Evolutionary conservation across 495 filamentous ascomycete genomes (phyloP), one percentile per base, ranked within the genome.

Genomic region (Aspergillus olivimuriae): DNA sequence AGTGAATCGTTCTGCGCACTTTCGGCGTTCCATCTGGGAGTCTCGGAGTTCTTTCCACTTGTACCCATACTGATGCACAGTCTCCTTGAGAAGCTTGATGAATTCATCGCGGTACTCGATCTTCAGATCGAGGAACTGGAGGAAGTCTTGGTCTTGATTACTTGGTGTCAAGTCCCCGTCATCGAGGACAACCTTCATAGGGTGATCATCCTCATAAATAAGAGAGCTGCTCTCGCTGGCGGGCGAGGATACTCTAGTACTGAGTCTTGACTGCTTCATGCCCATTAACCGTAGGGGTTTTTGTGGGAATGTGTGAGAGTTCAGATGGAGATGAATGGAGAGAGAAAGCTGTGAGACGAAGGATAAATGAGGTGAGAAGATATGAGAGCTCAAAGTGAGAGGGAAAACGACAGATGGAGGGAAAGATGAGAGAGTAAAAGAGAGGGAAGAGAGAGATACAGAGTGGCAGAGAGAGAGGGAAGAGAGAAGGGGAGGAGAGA

Each of bases 121-220:
- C 14, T 53, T 55, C 26, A 61, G 11, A 40, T 58, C 51, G 0
- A 61, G 48, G 10, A 53, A 57, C 0, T 5, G n/a, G 2, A 49
- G 39, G 20, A 61, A 61, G 16, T 46, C 22, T 2, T 47, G 47
- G 14, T 55, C 44, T 0, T 20, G 33, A 8, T 38, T 47, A 17
- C 16, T 43, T 1, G 26, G 8, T 6, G 23, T 51, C 2, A 58
- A 36, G 14, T 19, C 21, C 10, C 41, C 44, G 2, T 39, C 18
- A 36, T 52, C 44, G 7, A 52, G 40, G 15, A 32, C n/a, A 2
- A 16, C 35, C 26, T 44, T 48, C 50, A 52, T 47, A n/a, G 26
- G 41, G n/a, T 44, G 31, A n/a, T n/a, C n/a, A n/a, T n/a, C n/a
- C n/a, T n/a, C n/a, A n/a, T n/a, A n/a, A n/a, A n/a, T n/a, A n/a